Evolutionary conservation across 129 eudicot genomes (phyloP).

Genomic region (Heracleum sosnowskyi): DNA sequence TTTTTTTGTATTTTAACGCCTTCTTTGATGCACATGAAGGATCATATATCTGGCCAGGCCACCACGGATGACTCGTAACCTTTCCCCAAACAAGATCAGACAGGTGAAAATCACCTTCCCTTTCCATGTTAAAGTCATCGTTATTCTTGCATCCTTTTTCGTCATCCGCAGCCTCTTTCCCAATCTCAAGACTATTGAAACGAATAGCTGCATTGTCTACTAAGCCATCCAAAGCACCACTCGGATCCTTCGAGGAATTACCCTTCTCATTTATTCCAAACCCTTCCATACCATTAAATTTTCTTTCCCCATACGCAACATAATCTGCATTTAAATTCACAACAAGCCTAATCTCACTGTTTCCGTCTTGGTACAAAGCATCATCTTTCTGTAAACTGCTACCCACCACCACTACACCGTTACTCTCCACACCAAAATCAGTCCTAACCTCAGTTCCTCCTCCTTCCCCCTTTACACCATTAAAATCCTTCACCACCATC

Average conservation of each 20-base stretch:
- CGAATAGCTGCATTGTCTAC: background rate
- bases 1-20: constrained; percentile 38
- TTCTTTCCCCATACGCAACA: constrained; percentile 13
- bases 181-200: background rate
- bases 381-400: background rate
- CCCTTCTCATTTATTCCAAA: constrained; percentile 16
- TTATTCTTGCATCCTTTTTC: background rate
- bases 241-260: background rate
- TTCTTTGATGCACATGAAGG: constrained; percentile 47
- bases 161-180: background rate
- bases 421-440: background rate
- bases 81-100: constrained; percentile 81
- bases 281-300: constrained; percentile 8
- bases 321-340: constrained; percentile 22
- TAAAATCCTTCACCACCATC: background rate
- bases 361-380: background rate
- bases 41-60: constrained; percentile 70
- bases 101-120: constrained; percentile 36
- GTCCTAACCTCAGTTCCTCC: background rate
- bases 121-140: constrained; percentile 15
- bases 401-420: background rate
- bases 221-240: background rate
- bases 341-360: constrained; percentile 29
- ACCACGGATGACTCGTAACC: constrained; percentile 76
- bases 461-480: background rate